Base-by-base conservation (phyloP, 2,329 filamentous ascomycete genomes). In the Scytalidium lignicola region DNA sequence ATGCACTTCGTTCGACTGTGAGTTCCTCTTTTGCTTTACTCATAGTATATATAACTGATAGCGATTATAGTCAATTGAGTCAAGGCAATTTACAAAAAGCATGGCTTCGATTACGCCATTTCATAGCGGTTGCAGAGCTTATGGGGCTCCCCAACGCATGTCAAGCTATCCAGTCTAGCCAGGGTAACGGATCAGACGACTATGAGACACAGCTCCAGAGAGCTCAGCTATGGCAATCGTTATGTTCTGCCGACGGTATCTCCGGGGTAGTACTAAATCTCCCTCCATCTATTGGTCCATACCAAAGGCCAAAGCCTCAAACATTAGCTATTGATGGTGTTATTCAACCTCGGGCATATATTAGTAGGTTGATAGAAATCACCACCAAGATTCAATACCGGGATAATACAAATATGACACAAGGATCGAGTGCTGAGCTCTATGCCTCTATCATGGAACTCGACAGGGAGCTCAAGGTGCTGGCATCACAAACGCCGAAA, bases 61-160 rank as follows among this genome's bases (percentile, higher is more conserved):
- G 21, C 20, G 18, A 40, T 22, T 45, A 22, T 41, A 68, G 64
- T 22, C 60, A 63, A 50, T 55, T 66, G 17, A 61, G 63, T 10
- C 60, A 59, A 20, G 66, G 65, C 2, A 64, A 63, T 23, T 58
- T 69, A 17, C 60, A 62, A 41, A 65, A 63, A 21, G 57, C 62
- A 19, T 71, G 67, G 67, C 53, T 70, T 20, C 58, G 57, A 21
- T 47, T 70, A 18, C 67, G 68, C 15, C 61, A 66, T 40, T 55
- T 64, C 19, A 63, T 68, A 20, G 63, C 67, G 2, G 54, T 70
- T 21, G 66, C 67, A 40, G 67, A 70, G 52, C 53, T 70, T 1
- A 65, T 68, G 42, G 68, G 67, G 2, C 52, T 70, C 3, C 65
- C 66, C 10, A 56, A 55, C 21, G 48, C 51, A 41, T 47, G 44